These are phyloP conservation scores for Celoporthe dispersa DNA, from an alignment of 2,329 filamentous ascomycete genomes.

Conservation along the genomic window DNA sequence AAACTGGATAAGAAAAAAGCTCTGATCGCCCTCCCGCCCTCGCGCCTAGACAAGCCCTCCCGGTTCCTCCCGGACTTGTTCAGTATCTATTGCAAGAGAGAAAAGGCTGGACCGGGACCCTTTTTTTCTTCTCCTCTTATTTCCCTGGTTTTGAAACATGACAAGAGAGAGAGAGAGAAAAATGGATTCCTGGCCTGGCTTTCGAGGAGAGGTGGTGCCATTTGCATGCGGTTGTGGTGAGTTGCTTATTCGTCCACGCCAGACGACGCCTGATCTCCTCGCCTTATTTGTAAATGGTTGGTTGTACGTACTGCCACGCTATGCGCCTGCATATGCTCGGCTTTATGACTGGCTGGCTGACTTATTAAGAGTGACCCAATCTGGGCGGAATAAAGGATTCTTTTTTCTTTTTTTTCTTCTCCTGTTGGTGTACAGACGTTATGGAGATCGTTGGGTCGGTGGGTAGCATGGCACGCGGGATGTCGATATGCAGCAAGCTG, in stretches of 20 bases:
- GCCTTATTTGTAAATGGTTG: neutral
- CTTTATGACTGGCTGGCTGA: neutral
- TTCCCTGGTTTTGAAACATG: neutral
- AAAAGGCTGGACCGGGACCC: neutral
- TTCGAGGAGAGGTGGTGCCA: neutral
- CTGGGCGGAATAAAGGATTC: neutral
- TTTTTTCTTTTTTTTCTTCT: neutral
- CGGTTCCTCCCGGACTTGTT: neutral
- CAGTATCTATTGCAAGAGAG: neutral
- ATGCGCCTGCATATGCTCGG: neutral
- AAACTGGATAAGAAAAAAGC: neutral
- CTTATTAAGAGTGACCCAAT: neutral
- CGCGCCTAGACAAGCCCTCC: neutral
- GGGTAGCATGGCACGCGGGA: neutral
- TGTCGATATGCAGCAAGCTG: neutral
- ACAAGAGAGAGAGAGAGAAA: neutral
- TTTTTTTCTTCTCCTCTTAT: neutral
- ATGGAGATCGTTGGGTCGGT: neutral
- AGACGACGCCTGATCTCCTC: neutral
- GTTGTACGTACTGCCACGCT: neutral
- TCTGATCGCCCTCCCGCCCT: neutral
- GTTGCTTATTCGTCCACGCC: neutral
- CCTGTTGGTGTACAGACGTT: neutral
- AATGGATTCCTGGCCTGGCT: neutral
- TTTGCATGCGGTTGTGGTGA: neutral